A percentile compares a stretch with the other conserved stretches of the same genome.
phyloP scores from a whole-genome alignment of 129 eudicot species.

The Centella asiatica region DNA sequence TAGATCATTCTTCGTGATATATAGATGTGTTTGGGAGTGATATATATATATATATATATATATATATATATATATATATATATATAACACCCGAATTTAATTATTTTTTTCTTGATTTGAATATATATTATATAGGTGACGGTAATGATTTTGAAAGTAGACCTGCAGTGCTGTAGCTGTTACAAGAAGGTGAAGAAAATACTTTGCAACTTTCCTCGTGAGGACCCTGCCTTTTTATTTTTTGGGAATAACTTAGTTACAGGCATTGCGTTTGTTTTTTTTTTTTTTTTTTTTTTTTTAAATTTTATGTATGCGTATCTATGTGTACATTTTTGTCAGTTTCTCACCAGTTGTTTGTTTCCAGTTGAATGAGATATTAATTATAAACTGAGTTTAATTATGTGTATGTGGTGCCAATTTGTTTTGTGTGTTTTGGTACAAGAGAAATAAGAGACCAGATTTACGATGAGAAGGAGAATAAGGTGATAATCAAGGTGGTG shows the following conservation, averaged over 20 bases:
- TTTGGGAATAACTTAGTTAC: not conserved
- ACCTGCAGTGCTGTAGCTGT: constrained; percentile 71
- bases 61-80: too few relatives aligned
- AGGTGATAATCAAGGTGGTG: constrained; percentile 56
- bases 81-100: too few relatives aligned
- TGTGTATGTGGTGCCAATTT: not conserved
- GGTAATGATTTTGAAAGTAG: constrained; percentile 67
- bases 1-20: too few relatives aligned
- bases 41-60: too few relatives aligned
- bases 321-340: not conserved
- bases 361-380: not conserved
- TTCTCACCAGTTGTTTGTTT: not conserved
- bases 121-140: constrained; percentile 36
- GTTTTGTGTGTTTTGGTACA: constrained; percentile 13
- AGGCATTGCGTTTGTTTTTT: not conserved
- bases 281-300: not conserved
- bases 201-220: constrained; percentile 77
- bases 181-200: constrained; percentile 75
- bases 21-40: too few relatives aligned
- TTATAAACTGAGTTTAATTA: not conserved
- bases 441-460: constrained; percentile 72
- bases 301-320: not conserved
- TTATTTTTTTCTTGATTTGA: not conserved
- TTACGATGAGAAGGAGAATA: constrained; percentile 56
- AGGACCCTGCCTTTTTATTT: constrained; percentile 16